These are phyloP conservation scores for Mariannaea sp. DNA, from an alignment of 2,329 filamentous ascomycete genomes.

Conservation along the genomic window DNA sequence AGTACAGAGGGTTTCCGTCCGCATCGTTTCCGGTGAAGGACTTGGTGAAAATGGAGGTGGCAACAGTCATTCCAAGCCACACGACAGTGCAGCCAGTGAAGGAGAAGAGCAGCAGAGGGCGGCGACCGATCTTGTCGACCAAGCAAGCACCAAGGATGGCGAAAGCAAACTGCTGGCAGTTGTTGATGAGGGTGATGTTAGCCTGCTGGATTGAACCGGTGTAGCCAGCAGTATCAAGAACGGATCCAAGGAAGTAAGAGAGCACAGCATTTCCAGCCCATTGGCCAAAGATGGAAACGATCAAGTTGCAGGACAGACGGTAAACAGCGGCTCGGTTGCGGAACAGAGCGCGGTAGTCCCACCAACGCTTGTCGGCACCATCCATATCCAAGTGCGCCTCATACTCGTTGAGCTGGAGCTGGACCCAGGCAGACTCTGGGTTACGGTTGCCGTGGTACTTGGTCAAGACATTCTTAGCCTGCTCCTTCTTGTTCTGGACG, in stretches of 20 bases:
- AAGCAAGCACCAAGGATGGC: conserved; percentile 55
- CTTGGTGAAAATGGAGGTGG: conserved; percentile 45
- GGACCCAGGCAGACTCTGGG: conserved; percentile 51
- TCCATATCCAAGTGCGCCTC: conserved; percentile 48
- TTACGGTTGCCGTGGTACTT: conserved; percentile 53
- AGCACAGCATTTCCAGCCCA: conserved; percentile 51
- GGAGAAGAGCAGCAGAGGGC: conserved; percentile 57
- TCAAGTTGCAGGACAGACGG: conserved; percentile 45
- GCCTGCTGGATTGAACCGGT: conserved; percentile 45
- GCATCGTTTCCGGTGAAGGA: conserved; percentile 39
- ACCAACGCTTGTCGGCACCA: conserved; percentile 53
- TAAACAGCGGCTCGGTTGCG: conserved; percentile 47
- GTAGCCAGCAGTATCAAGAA: conserved; percentile 57
- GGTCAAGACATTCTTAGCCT: conserved; percentile 44
- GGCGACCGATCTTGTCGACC: conserved; percentile 56
- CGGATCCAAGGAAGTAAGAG: conserved; percentile 55
- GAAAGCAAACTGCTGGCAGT: conserved; percentile 54
- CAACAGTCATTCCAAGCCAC: conserved; percentile 57
- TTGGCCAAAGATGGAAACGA: conserved; percentile 51
- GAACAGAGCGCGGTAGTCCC: conserved; percentile 53
- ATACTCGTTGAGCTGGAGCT: conserved; percentile 51
- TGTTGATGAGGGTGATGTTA: conserved; percentile 58
- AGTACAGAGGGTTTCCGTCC: conserved; percentile 35
- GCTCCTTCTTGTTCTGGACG: conserved; percentile 45
- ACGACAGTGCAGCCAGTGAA: conserved; percentile 53